Base-by-base conservation (phyloP, 2,329 filamentous ascomycete species). In the Didymella sp. region DNA sequence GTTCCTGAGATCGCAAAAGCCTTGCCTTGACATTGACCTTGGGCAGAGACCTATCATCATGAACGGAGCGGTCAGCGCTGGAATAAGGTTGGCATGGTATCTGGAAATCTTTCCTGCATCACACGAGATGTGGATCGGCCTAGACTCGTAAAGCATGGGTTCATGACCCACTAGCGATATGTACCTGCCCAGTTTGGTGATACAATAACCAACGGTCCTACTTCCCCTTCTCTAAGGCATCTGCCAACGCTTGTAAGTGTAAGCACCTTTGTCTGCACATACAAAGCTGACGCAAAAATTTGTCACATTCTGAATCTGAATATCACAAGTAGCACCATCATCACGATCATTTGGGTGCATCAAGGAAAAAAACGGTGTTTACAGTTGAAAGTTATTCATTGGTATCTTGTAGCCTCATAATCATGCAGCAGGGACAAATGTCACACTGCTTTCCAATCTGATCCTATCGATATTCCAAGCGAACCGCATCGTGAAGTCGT, bases 331-430 rank as follows among this genome's bases (percentile, higher is more conserved):
- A n/a, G n/a, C n/a, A n/a, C n/a, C n/a, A n/a, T n/a, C n/a, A n/a
- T n/a, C n/a, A n/a, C n/a, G n/a, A n/a, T n/a, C n/a, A n/a, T n/a
- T n/a, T n/a, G n/a, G n/a, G n/a, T n/a, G n/a, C n/a, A n/a, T n/a
- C n/a, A n/a, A n/a, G n/a, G n/a, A n/a, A n/a, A n/a, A n/a, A n/a
- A n/a, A n/a, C n/a, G n/a, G n/a, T 12, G 33, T 17, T 37, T 19
- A 15, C 17, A 19, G 56, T 38, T 61, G 59, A 64, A 67, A 56
- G 41, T 52, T 53, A 55, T 69, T 67, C 61, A 67, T 68, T 69
- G 64, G 61, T 69, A 68, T 68, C 67, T 69, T 59, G 45, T 64
- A 54, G 61, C 62, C 28, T 58, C 60, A 66, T 67, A 62, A 68
- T 60, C 50, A 51, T 56, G 42, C 40, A 24, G 51, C 51, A 59